Evolutionary conservation across 1,284 basidiomycete genomes (phyloP), one percentile per base, ranked within the genome.

Genomic region (Sanguinoderma infundibulare): DNA sequence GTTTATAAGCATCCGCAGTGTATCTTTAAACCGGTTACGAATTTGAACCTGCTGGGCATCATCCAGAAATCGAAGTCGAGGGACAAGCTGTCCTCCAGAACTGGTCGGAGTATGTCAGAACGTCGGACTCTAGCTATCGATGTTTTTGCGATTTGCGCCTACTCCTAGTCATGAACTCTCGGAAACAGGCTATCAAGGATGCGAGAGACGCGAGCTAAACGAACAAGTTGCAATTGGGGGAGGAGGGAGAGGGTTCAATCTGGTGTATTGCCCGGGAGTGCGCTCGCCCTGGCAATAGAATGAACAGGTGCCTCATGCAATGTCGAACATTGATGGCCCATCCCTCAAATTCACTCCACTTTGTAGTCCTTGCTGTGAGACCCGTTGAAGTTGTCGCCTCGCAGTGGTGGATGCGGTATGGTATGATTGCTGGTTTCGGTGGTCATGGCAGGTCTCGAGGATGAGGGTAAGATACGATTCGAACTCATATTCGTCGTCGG

Each of bases 1-100:
- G 24, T 32, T 10, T 17, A 42, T 38, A 55, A 55, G 55, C 57
- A 54, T 14, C 20, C 24, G 24, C 54, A 56, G 24, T 62, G 64
- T 65, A 65, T 65, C 53, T 38, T 22, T 38, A 54, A 53, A 20
- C 20, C 24, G n/a, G n/a, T n/a, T n/a, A n/a, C n/a, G n/a, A n/a
- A n/a, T n/a, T 22, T 38, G 8, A 28, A 8, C 36, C 36, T 24
- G 24, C 22, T 49, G 46, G 6, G 42, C 30, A 49, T 44, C 22
- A 26, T 20, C 26, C 24, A 26, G 26, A n/a, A n/a, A n/a, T n/a
- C n/a, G n/a, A n/a, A n/a, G n/a, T n/a, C n/a, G n/a, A n/a, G n/a
- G n/a, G n/a, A n/a, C n/a, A n/a, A n/a, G n/a, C n/a, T n/a, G n/a
- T n/a, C n/a, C n/a, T n/a, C n/a, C n/a, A n/a, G n/a, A n/a, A 3